Evolutionary conservation across 2,329 filamentous ascomycete genomes (phyloP), one percentile per base, ranked within the genome.

Genomic region (Aschersonia sp.): DNA sequence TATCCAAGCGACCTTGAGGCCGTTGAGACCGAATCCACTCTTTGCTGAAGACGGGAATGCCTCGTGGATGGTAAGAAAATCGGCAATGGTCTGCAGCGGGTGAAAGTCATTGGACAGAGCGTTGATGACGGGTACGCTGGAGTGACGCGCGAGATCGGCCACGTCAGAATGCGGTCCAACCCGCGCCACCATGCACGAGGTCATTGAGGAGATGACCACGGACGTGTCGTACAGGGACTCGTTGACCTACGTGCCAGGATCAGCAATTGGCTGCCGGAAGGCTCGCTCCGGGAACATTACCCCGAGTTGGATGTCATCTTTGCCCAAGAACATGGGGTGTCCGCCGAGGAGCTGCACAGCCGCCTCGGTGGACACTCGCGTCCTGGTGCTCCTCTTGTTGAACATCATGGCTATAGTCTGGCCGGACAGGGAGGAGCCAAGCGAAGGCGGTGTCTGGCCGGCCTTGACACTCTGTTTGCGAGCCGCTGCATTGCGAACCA

Each of bases 361-460:
- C 5, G 84, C 84, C 71, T 98, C 92, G 2, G 89, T 96, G 2
- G 89, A 95, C 32, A 98, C 83, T 52, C 92, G 82, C 9, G 92
- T 98, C 51, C 92, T 80, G 9, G 92, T 98, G 58, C 85, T 94
- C 55, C 89, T 82, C 71, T 98, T 98, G 74, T 77, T 94, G 73
- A 98, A 98, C 74, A 94, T 87, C 81, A 98, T 84, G 55, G 92
- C 91, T 32, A 98, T 78, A 0, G 89, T 89, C 65, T 87, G 80
- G 47, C 87, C 85, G 1, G 76, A 67, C 52, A 98, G 69, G 9
- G 77, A 71, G 41, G 74, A 73, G 47, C 74, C 69, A 48, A 94
- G 69, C 43, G 72, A 68, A 46, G 69, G 63, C 3, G 84, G 78
- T 20, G 57, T 52, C 43, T 56, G 55, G 44, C 79, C 78, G 28